Evolutionary conservation across 805 yeast genomes (phyloP).

Genomic region (Yarrowia osloensis): DNA sequence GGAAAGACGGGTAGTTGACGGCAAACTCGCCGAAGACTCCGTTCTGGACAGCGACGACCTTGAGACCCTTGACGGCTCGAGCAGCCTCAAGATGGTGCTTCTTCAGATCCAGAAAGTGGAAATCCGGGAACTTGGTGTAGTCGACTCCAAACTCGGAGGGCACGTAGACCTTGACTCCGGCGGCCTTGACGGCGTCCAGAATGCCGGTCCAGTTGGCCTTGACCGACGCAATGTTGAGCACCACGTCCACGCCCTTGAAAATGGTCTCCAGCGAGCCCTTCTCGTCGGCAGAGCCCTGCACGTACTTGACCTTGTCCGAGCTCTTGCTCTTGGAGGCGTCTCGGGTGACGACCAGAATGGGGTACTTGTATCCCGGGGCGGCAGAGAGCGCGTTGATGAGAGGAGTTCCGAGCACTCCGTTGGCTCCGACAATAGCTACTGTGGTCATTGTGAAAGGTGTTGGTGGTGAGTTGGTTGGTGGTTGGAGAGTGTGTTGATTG

Average conservation of each 20-base stretch:
- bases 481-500: background rate
- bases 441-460: constrained; percentile 35
- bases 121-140: constrained; percentile 25
- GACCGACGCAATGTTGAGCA: constrained; percentile 50
- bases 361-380: constrained; percentile 50
- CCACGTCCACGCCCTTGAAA: constrained; percentile 53
- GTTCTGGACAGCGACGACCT: constrained; percentile 36
- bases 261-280: constrained; percentile 35
- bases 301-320: constrained; percentile 35
- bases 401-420: constrained; percentile 56
- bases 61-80: constrained; percentile 35
- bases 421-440: constrained; percentile 56
- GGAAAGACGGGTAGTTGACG: constrained; percentile 9
- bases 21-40: constrained; percentile 36
- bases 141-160: constrained; percentile 65
- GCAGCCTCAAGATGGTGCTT: constrained; percentile 33
- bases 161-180: constrained; percentile 53
- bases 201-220: constrained; percentile 42
- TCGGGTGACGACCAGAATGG: constrained; percentile 56
- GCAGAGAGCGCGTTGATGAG: constrained; percentile 50
- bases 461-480: background rate
- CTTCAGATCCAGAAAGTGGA: constrained; percentile 32
- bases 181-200: constrained; percentile 49
- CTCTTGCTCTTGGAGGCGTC: constrained; percentile 43
- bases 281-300: constrained; percentile 32